Percentiles rank a stretch among this genome's conserved stretches.
Evolutionary conservation across 352 stramenopile species (phyloP).

Genomic region (Phytophthora fragariae): DNA sequence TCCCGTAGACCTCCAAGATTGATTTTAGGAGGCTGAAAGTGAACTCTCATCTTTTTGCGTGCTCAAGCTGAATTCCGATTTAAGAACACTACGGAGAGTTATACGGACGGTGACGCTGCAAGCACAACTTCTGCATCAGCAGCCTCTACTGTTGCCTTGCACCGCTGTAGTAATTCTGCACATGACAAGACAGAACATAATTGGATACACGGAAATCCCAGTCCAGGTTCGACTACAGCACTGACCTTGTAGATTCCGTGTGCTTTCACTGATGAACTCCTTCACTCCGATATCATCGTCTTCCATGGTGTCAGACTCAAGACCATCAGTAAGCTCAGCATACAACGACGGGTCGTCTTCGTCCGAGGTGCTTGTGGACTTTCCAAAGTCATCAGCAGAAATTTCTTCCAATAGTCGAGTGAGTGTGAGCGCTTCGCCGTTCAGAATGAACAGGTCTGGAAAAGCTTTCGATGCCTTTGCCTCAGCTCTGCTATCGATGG

Average conservation of each 20-base stretch:
- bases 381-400: conserved; percentile 4
- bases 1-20: conserved; percentile 19
- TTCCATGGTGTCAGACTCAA: neutral
- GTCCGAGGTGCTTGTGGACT: conserved; percentile 1
- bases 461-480: conserved; percentile 40
- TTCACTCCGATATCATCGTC: conserved; percentile 26
- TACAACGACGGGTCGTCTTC: neutral
- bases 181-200: neutral
- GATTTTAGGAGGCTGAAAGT: conserved; percentile 9
- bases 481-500: conserved; percentile 25
- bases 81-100: conserved; percentile 2
- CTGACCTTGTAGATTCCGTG: conserved; percentile 34
- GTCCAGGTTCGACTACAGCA: neutral
- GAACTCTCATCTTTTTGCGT: conserved; percentile 17
- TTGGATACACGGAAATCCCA: neutral
- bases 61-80: neutral
- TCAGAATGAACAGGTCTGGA: conserved; percentile 56
- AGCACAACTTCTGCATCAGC: conserved; percentile 23
- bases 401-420: conserved; percentile 32
- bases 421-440: conserved; percentile 64
- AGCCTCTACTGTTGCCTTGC: conserved; percentile 23
- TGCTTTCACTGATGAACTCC: conserved; percentile 35
- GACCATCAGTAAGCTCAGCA: neutral
- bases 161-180: conserved; percentile 37
- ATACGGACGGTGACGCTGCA: conserved; percentile 18